Percentiles rank a stretch among this genome's conserved stretches.
These are phyloP conservation scores for Fusarium sp. DNA, from an alignment of 2,329 filamentous ascomycete species.

Conservation along the genomic window DNA sequence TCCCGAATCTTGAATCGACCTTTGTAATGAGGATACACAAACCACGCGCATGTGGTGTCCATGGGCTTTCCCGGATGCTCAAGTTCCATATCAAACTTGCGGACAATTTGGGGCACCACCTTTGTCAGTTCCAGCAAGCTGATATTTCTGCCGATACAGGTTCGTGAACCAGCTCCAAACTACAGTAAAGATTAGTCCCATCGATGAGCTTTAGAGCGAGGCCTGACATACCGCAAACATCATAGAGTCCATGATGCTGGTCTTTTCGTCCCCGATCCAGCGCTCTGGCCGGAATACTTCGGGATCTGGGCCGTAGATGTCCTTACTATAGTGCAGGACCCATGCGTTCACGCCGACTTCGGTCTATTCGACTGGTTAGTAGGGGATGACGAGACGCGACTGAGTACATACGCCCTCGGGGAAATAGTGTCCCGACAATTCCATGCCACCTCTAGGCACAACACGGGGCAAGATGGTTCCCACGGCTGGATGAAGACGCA, in stretches of 20 bases:
- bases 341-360: slow-evolving; percentile 5
- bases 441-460: slow-evolving; percentile 3
- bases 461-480: slow-evolving; percentile 10
- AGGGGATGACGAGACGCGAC: not conserved
- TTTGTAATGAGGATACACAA: slow-evolving; percentile 6
- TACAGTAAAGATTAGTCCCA: not conserved
- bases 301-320: slow-evolving; percentile 6
- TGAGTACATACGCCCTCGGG: not conserved
- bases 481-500: slow-evolving; percentile 9
- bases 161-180: slow-evolving; percentile 7
- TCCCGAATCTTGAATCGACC: slow-evolving; percentile 3
- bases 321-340: slow-evolving; percentile 7
- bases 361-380: not conserved
- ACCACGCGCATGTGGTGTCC: slow-evolving; percentile 7
- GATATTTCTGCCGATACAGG: slow-evolving; percentile 9
- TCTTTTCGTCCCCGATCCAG: slow-evolving; percentile 6
- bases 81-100: slow-evolving; percentile 4
- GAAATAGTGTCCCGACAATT: slow-evolving; percentile 4
- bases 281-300: slow-evolving; percentile 5
- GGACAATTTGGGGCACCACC: slow-evolving; percentile 4
- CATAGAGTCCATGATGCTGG: slow-evolving; percentile 9
- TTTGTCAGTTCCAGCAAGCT: not conserved
- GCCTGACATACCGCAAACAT: slow-evolving; percentile 4
- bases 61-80: slow-evolving; percentile 7
- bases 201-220: too few relatives aligned